Percentiles rank a stretch among this genome's conserved stretches.
Evolutionary conservation across 106 monocot species (phyloP).

Genomic region (Xerophyta viscosa): DNA sequence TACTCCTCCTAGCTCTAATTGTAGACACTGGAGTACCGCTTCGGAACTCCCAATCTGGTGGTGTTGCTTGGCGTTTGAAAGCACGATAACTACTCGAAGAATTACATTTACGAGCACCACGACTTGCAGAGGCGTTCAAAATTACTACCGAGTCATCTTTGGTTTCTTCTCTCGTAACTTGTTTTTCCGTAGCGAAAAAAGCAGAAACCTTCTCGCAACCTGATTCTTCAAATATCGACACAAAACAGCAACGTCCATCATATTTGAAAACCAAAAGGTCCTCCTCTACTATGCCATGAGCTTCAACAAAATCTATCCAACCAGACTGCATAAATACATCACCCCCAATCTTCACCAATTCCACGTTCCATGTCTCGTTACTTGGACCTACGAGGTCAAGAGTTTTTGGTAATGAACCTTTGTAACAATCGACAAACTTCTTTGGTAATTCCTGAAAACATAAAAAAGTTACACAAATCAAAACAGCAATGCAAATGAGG

Average conservation of each 20-base stretch:
- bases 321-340: conserved; percentile 13
- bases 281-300: conserved; percentile 7
- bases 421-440: conserved; percentile 9
- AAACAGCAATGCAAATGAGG: too few relatives aligned
- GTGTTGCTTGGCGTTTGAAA: neutral
- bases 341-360: conserved; percentile 6
- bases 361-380: conserved; percentile 18
- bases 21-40: neutral
- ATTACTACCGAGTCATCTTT: conserved; percentile 2
- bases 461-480: too few relatives aligned
- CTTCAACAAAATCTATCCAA: conserved; percentile 22
- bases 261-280: conserved; percentile 27
- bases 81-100: conserved; percentile 3
- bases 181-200: neutral
- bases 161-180: neutral
- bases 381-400: conserved; percentile 18
- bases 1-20: neutral
- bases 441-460: too few relatives aligned
- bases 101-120: neutral
- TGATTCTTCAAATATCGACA: conserved; percentile 15
- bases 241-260: conserved; percentile 13
- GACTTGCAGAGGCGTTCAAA: neutral
- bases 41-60: neutral
- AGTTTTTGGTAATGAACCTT: conserved; percentile 2
- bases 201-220: conserved; percentile 22